These are phyloP conservation scores for Blepharisma stoltei DNA, from an alignment of 73 alveolate species.

Conservation along the genomic window DNA sequence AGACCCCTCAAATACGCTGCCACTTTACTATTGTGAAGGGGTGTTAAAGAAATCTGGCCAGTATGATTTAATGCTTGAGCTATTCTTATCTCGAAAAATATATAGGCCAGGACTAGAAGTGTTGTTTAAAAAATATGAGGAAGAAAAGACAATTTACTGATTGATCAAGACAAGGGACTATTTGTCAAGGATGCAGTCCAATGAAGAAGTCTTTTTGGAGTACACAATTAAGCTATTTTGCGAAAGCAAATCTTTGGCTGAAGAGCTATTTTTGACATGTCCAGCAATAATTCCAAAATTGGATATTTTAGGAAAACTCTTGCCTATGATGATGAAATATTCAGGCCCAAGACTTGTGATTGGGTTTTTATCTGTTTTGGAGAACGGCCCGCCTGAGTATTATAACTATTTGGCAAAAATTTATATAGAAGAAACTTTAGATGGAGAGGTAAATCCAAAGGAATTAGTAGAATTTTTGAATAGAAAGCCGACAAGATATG, in stretches of 20 bases:
- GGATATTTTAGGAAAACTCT: not conserved
- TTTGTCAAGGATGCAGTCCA: not conserved
- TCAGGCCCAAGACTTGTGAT: constrained; percentile 12
- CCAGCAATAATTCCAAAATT: not conserved
- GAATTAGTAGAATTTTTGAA: not conserved
- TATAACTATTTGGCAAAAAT: constrained; percentile 2
- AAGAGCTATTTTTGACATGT: not conserved
- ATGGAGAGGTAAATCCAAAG: constrained; percentile 20
- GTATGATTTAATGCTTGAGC: not conserved
- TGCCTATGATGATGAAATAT: constrained; percentile 15
- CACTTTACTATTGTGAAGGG: not conserved
- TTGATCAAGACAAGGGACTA: not conserved
- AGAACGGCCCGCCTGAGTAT: not conserved
- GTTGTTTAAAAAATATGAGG: not conserved
- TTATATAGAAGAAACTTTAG: not conserved
- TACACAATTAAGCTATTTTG: not conserved
- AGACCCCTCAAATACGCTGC: not conserved
- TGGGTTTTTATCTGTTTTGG: not conserved
- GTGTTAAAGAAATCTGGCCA: not conserved
- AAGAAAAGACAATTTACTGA: constrained; percentile 9
- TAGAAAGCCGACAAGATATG: not conserved
- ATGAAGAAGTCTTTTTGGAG: not conserved
- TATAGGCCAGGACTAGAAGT: constrained; percentile 2
- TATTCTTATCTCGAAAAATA: not conserved
- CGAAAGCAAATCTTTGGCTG: not conserved